Percentiles rank a stretch among this genome's conserved stretches.
Evolutionary conservation across 2,329 filamentous ascomycete species (phyloP).

Genomic region (Paraphaeosphaeria minitans): DNA sequence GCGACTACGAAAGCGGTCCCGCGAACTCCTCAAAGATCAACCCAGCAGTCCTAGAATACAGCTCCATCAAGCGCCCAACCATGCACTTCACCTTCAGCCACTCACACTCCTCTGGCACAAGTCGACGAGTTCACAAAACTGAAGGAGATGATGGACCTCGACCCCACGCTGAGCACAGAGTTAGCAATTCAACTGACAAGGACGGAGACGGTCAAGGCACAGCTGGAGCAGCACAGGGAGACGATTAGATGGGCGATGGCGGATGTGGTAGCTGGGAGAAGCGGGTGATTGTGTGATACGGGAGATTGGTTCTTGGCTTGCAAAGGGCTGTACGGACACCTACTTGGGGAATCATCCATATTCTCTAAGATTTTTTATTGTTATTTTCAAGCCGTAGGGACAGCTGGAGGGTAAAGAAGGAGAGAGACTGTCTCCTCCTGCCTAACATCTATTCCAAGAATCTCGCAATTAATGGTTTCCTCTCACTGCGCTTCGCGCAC

Average conservation of each 20-base stretch:
- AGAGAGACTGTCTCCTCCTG: too few relatives aligned
- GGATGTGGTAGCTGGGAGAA: not conserved
- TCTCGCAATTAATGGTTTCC: too few relatives aligned
- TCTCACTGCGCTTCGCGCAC: not conserved
- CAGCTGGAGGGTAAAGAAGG: too few relatives aligned
- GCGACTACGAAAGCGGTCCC: not conserved
- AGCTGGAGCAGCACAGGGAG: not conserved
- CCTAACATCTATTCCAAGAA: too few relatives aligned
- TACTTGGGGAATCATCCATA: not conserved
- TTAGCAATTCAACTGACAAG: not conserved
- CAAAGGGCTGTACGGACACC: not conserved
- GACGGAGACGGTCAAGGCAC: not conserved
- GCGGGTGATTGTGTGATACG: not conserved
- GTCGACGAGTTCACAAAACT: not conserved
- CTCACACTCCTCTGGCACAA: not conserved
- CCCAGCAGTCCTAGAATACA: not conserved
- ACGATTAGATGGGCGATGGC: not conserved
- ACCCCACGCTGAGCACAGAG: not conserved
- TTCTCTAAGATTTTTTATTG: too few relatives aligned
- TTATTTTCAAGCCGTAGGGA: too few relatives aligned
- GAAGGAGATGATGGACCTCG: not conserved
- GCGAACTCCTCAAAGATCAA: not conserved
- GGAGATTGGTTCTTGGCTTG: not conserved
- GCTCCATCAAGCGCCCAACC: not conserved
- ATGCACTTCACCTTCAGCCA: not conserved